Evolutionary conservation across 176 grass and related monocot genomes (phyloP).

Genomic region (bread wheat (Triticum aestivum)): DNA sequence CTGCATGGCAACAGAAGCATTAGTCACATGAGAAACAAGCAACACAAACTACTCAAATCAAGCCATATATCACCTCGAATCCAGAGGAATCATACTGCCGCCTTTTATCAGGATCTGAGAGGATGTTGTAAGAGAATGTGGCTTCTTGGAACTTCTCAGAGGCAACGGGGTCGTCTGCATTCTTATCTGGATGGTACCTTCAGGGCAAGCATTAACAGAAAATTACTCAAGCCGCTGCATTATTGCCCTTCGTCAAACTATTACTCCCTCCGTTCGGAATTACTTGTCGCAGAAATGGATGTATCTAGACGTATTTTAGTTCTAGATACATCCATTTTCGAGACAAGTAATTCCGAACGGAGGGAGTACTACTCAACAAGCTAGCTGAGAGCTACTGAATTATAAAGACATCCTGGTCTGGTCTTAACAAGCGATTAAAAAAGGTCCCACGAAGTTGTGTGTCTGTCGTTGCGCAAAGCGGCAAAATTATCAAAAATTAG

Average conservation of each 20-base stretch:
- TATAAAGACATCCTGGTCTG: neutral
- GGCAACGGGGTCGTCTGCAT: conserved; percentile 84
- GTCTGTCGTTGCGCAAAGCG: neutral
- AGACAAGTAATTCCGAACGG: too few species aligned
- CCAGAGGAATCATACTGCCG: conserved; percentile 86
- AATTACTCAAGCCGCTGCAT: neutral
- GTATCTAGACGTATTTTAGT: too few species aligned
- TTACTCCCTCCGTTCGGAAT: neutral
- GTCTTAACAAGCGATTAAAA: conserved; percentile 8
- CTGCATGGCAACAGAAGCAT: conserved; percentile 42
- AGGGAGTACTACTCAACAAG: neutral
- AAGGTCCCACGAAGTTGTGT: neutral
- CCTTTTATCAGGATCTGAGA: conserved; percentile 93
- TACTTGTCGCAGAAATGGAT: too few species aligned
- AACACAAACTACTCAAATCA: neutral
- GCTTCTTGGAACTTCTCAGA: conserved; percentile 93
- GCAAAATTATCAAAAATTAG: neutral
- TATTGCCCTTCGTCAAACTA: neutral
- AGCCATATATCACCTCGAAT: conserved; percentile 65
- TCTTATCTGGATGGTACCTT: conserved; percentile 99
- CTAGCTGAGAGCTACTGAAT: conserved; percentile 1
- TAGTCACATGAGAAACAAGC: neutral
- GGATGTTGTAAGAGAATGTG: conserved; percentile 98
- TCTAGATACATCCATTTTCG: too few species aligned
- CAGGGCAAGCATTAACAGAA: neutral